Evolutionary conservation across 495 filamentous ascomycete species (phyloP).

Genomic region (Hypoxylon fragiforme): DNA sequence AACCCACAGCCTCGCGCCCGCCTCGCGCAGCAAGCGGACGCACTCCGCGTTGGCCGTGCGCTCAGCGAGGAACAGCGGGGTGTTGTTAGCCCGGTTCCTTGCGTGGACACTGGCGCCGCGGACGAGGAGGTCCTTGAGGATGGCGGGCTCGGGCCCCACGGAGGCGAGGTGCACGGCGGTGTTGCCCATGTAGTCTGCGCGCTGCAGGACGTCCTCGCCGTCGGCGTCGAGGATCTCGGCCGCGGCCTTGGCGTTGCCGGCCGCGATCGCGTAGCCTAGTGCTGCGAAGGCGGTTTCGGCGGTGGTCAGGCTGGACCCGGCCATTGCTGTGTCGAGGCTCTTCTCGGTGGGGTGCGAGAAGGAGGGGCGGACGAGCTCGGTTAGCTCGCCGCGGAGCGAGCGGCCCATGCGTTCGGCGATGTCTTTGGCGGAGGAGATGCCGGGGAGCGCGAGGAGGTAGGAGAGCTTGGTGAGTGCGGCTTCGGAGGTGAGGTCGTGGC

Average conservation of each 20-base stretch:
- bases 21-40: constrained; percentile 66
- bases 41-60: constrained; percentile 58
- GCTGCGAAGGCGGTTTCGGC: constrained; percentile 64
- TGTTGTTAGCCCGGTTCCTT: constrained; percentile 78
- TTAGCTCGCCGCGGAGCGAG: constrained; percentile 84
- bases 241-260: constrained; percentile 67
- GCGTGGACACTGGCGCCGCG: constrained; percentile 86
- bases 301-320: constrained; percentile 48
- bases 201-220: constrained; percentile 61
- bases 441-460: constrained; percentile 75
- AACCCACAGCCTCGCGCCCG: constrained; percentile 66
- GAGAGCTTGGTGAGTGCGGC: constrained; percentile 92
- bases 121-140: constrained; percentile 71
- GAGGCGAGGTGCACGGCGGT: constrained; percentile 73
- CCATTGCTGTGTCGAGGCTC: constrained; percentile 24
- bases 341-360: constrained; percentile 74
- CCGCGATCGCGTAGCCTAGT: constrained; percentile 79
- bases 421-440: constrained; percentile 58
- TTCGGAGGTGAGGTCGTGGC: constrained; percentile 91
- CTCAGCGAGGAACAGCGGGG: constrained; percentile 78
- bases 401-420: constrained; percentile 72
- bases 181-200: constrained; percentile 85
- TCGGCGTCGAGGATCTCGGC: constrained; percentile 67
- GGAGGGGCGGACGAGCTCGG: constrained; percentile 61
- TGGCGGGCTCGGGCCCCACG: constrained; percentile 49